phyloP scores from a whole-genome alignment of 2,329 filamentous ascomycete species.

The Scedosporium boydii region DNA sequence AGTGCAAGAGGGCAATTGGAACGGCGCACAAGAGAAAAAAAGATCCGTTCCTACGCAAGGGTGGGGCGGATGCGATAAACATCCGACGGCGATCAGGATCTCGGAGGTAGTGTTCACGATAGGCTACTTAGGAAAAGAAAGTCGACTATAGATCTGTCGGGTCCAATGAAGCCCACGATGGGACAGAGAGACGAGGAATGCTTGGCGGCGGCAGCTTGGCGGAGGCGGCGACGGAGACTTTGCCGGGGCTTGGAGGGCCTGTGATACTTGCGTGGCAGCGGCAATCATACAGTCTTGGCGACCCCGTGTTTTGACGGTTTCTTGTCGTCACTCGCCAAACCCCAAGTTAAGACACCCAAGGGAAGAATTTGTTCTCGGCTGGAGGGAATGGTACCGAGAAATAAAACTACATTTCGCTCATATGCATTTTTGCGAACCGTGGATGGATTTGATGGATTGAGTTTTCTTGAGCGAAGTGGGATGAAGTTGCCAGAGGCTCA shows the following conservation, averaged over 20 bases:
- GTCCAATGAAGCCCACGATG: slow-evolving; percentile 2
- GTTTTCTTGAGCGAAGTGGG: too few species aligned
- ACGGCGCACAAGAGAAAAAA: background rate
- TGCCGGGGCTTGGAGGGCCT: background rate
- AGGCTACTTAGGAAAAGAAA: background rate
- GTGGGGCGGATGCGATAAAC: slow-evolving; percentile 4
- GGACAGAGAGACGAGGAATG: background rate
- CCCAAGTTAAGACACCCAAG: background rate
- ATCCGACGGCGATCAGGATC: slow-evolving; percentile 6
- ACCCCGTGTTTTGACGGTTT: slow-evolving; percentile 1
- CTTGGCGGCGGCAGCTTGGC: background rate
- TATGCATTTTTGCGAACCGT: background rate
- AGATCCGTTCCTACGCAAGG: background rate
- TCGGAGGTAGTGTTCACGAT: background rate
- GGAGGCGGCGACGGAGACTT: background rate
- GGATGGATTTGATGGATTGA: background rate
- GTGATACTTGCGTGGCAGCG: background rate
- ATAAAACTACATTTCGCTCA: background rate
- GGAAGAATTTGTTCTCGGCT: background rate
- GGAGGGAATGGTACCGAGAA: too few species aligned
- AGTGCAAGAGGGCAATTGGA: background rate
- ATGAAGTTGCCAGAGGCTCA: background rate
- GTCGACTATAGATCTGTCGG: background rate
- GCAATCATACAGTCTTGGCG: background rate
- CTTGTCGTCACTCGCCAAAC: background rate